Percentiles rank a stretch among this genome's conserved stretches.
Conservation (phyloP, 208 protist genomes). For the Paratrypanosoma confusum region DNA sequence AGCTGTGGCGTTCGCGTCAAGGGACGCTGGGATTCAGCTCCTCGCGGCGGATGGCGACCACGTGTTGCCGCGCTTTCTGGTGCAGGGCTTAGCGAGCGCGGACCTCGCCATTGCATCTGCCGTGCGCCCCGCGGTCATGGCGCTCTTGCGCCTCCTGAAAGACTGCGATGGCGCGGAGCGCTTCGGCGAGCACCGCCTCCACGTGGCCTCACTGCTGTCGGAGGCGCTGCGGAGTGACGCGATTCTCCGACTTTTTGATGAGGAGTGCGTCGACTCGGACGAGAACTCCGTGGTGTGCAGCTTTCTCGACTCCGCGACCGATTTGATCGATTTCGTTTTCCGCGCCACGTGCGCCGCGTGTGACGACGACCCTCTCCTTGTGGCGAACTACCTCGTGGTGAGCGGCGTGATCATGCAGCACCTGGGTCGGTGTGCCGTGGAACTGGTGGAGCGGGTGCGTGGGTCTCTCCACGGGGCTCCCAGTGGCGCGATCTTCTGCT, state of each 20-base stretch:
- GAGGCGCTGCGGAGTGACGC: slow-evolving; percentile 24
- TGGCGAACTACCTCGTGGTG: slow-evolving; percentile 64
- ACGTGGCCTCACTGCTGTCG: slow-evolving; percentile 25
- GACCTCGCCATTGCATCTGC: slow-evolving; percentile 14
- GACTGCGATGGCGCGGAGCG: slow-evolving; percentile 1
- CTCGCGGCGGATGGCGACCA: slow-evolving; percentile 13
- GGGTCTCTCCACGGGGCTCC: slow-evolving; percentile 12
- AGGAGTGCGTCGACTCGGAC: slow-evolving; percentile 25
- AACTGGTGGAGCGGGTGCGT: slow-evolving; percentile 22
- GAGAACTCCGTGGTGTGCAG: slow-evolving; percentile 24
- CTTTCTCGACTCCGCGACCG: slow-evolving; percentile 31
- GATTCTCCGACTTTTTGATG: slow-evolving; percentile 64
- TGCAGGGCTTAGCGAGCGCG: slow-evolving; percentile 5
- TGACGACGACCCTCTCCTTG: slow-evolving; percentile 39
- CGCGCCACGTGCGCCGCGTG: slow-evolving; percentile 29
- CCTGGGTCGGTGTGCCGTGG: slow-evolving; percentile 11
- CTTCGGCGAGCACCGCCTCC: slow-evolving; percentile 3
- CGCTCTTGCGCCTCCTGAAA: slow-evolving; percentile 9
- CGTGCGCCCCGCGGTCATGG: slow-evolving; percentile 10
- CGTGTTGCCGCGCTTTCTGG: slow-evolving; percentile 29
- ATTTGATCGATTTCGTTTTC: slow-evolving; percentile 33
- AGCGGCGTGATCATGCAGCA: slow-evolving; percentile 43
- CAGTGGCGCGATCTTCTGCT: slow-evolving; percentile 32
- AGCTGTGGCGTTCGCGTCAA: slow-evolving; percentile 9
- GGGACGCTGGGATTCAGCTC: slow-evolving; percentile 5